phyloP scores from a whole-genome alignment of 2,329 filamentous ascomycete species.

The Colletotrichum higginsianum region DNA sequence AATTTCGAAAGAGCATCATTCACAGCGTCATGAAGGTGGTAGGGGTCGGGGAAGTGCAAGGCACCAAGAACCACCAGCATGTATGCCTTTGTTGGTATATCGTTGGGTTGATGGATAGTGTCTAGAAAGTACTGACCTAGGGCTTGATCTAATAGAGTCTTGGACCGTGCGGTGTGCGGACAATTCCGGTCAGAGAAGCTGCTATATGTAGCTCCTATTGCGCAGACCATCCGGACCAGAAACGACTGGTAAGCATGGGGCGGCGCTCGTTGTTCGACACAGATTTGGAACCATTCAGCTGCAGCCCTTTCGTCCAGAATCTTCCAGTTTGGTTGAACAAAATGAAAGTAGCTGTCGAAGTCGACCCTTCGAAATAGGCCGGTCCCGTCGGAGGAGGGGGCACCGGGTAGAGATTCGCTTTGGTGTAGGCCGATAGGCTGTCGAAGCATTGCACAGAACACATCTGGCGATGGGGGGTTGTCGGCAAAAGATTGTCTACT shows the following conservation, averaged over 20 bases:
- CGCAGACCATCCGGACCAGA: conserved; percentile 19
- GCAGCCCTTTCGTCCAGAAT: conserved; percentile 11
- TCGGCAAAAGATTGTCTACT: background rate
- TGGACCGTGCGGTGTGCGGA: conserved; percentile 17
- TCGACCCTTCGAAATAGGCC: conserved; percentile 13
- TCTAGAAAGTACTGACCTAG: conserved; percentile 10
- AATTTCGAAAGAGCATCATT: no score
- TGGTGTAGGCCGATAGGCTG: background rate
- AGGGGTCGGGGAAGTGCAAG: no score
- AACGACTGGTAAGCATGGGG: conserved; percentile 7
- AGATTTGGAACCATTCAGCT: conserved; percentile 10
- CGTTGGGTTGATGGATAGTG: background rate
- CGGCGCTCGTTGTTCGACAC: conserved; percentile 1
- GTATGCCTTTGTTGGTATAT: no score
- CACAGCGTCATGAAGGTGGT: no score
- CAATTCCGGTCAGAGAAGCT: conserved; percentile 7
- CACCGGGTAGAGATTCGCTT: conserved; percentile 1
- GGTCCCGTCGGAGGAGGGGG: conserved; percentile 1
- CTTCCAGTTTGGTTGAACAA: conserved; percentile 19
- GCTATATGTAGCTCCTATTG: conserved; percentile 2
- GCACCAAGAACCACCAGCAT: no score
- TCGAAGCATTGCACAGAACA: background rate
- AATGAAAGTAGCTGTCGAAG: conserved; percentile 17
- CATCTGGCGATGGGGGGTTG: background rate
- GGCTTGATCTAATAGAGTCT: background rate